Evolutionary conservation across 306 rosid genomes (phyloP).

Genomic region (Acacia melanoxylon): DNA sequence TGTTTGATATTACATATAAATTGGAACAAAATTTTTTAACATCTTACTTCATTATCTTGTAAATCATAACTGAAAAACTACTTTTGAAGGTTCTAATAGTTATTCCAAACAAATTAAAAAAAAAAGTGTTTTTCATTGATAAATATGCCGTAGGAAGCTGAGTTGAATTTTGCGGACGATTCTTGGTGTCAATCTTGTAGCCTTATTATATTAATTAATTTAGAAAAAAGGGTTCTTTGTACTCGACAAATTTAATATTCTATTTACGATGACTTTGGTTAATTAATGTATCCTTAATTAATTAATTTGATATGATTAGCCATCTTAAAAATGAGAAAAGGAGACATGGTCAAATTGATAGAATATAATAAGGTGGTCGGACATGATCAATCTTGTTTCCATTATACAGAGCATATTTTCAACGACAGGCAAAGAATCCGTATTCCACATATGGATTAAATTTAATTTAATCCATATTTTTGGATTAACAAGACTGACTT

Average conservation of each 20-base stretch:
- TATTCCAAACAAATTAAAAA: too few species aligned
- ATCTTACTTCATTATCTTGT: too few species aligned
- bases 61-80: too few species aligned
- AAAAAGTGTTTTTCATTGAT: neutral
- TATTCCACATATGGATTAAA: neutral
- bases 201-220: neutral
- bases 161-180: neutral
- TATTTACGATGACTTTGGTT: neutral
- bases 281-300: neutral
- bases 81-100: too few species aligned
- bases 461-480: neutral
- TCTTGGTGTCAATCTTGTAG: neutral
- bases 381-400: conserved; percentile 9
- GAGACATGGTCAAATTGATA: conserved; percentile 32
- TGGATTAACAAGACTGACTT: neutral
- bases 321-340: neutral
- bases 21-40: too few species aligned
- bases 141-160: neutral
- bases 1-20: too few species aligned
- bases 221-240: neutral
- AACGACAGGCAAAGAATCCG: conserved; percentile 2
- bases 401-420: neutral
- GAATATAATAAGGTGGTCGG: neutral
- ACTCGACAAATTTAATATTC: neutral
- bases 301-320: neutral